Evolutionary conservation across 2,329 filamentous ascomycete genomes (phyloP).

Genomic region (Ophiostoma pallidulum): DNA sequence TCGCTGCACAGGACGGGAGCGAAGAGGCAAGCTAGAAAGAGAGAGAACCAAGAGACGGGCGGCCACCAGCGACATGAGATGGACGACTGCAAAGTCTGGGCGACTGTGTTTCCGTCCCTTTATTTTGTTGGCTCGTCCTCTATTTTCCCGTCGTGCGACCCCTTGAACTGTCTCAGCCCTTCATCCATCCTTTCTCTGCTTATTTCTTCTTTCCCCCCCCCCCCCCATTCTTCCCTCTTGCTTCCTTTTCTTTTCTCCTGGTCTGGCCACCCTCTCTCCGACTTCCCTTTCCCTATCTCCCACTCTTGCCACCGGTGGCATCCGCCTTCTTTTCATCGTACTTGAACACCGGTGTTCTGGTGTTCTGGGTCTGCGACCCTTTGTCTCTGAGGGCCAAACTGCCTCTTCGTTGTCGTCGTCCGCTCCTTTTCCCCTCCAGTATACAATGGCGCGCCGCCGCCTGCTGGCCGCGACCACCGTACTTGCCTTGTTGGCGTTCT

Average conservation of each 20-base stretch:
- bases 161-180: neutral
- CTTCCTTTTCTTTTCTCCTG: neutral
- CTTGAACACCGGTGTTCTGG: neutral
- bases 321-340: neutral
- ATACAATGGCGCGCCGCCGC: neutral
- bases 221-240: no score
- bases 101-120: neutral
- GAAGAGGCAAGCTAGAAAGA: no score
- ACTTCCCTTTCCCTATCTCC: neutral
- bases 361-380: no score
- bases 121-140: neutral
- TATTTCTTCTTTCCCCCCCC: neutral
- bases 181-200: conserved; percentile 1
- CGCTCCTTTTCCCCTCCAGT: neutral
- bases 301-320: neutral
- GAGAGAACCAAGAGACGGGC: no score
- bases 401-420: neutral
- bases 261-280: neutral
- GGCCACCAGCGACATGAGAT: no score
- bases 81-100: no score
- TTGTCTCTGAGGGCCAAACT: no score
- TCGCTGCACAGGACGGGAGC: no score
- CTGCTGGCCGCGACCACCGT: no score
- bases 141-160: no score
- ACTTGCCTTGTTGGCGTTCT: no score